These are phyloP conservation scores for Diaporthe aspalathi DNA, from an alignment of 2,329 filamentous ascomycete genomes.

Conservation along the genomic window DNA sequence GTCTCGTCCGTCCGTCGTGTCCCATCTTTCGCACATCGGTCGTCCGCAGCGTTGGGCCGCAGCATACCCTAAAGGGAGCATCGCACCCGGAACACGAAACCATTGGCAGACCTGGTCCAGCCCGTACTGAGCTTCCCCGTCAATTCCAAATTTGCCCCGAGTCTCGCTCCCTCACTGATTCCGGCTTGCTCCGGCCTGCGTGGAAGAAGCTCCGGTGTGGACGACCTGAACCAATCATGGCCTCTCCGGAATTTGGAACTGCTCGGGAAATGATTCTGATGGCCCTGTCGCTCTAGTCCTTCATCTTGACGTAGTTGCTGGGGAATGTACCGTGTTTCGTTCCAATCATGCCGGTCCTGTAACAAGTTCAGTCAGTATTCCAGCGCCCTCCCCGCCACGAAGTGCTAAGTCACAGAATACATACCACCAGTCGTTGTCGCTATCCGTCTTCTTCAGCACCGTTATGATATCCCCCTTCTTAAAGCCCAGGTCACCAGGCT, in stretches of 20 bases:
- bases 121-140: no score
- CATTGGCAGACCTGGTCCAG: not conserved
- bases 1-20: not conserved
- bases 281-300: constrained; percentile 52
- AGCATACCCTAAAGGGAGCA: not conserved
- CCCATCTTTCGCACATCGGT: not conserved
- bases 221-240: not conserved
- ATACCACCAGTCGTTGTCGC: constrained; percentile 93
- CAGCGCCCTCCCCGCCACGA: not conserved
- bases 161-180: not conserved
- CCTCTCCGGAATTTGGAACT: no score
- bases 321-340: constrained; percentile 92
- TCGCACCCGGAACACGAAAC: no score
- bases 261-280: not conserved
- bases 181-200: not conserved
- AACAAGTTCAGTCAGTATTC: constrained; percentile 31
- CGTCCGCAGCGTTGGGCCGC: no score
- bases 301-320: constrained; percentile 80
- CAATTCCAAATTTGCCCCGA: no score
- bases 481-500: constrained; percentile 91
- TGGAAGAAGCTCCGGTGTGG: not conserved
- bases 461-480: constrained; percentile 98
- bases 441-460: constrained; percentile 93
- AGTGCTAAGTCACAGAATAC: constrained; percentile 48
- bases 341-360: constrained; percentile 88